Evolutionary conservation across 2,329 filamentous ascomycete genomes (phyloP), one percentile per base, ranked within the genome.

Genomic region (Passalora sequoiae): DNA sequence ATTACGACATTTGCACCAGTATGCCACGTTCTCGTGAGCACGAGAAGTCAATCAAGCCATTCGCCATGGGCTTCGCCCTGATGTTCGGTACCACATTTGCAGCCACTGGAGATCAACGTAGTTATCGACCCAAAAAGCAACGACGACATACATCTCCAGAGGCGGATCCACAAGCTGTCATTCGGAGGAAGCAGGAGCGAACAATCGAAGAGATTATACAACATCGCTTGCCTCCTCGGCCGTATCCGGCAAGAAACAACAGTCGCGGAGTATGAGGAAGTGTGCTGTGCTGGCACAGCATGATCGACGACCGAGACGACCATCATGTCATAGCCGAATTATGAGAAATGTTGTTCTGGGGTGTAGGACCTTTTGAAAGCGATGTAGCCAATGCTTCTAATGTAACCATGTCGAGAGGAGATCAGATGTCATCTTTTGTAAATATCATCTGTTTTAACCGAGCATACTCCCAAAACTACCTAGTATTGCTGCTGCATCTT

Each of bases 221-320:
- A 12, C 24, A 27, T 27, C 6, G 24, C 7, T 20, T 17, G 5
- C 33, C 16, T 21, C 33, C 33, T 3, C 33, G 33, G 20, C 9
- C 16, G 15, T 36, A 36, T 16, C 33, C 33, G 12, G 33, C 33
- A 24, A 21, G 33, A 3, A 36, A 36, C 19, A 36, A 13, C 33
- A 36, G 33, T 20, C 33, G 33, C 17, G 19, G 20, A 9, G 9
- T 36, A 8, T 24, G 10, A 16, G n/a, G n/a, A n/a, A n/a, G n/a
- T n/a, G n/a, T n/a, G n/a, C n/a, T n/a, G n/a, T n/a, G n/a, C n/a
- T n/a, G n/a, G n/a, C n/a, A n/a, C n/a, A n/a, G n/a, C n/a, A n/a
- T n/a, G n/a, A n/a, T n/a, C n/a, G n/a, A n/a, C n/a, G n/a, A n/a
- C n/a, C n/a, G n/a, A n/a, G n/a, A n/a, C n/a, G n/a, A n/a, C n/a